Evolutionary conservation across 305 asterid species (phyloP), one percentile per base, ranked within the genome.

Genomic region (Caryopteris hybrid): DNA sequence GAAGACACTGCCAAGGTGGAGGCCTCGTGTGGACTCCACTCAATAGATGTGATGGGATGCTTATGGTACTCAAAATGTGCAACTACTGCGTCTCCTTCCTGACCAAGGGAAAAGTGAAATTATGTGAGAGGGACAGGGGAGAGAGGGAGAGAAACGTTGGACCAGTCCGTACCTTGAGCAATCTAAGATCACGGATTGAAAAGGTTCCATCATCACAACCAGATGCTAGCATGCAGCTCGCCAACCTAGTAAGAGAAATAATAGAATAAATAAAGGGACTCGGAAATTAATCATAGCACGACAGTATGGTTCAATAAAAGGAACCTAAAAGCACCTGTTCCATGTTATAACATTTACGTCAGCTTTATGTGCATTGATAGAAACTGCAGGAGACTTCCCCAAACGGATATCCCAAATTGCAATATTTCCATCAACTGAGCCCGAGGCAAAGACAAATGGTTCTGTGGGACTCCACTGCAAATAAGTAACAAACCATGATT

Each of bases 391-490:
- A 61, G 95, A 74, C 73, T 88, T 93, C 71, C 95, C 95, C 65
- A 52, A 20, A 56, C 97, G 95, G 63, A 69, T 86, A 76, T 93
- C 99, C 99, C 99, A 90, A 39, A 93, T 85, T 12, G 89, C 91
- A 70, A 93, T 75, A 72, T 61, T 85, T 31, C 92, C 85, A 79
- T 93, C 97, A 63, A 87, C 99, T n/a, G 97, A 93, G 79, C 96
- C 81, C 9, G 97, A 93, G 23, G 99, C 99, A 56, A 93, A 90
- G 22, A 90, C 92, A 63, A 23, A 58, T 17, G 87, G 85, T 59
- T 90, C 96, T 33, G 99, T 78, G 18, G 99, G 99, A 79, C 97
- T 90, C 99, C 97, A 93, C 99, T 87, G 88, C 70, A 77, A 29
- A 72, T 34, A 60, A 65, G 62, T 57, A 58, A 51, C 27, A 69